Evolutionary conservation across 1,139 yeast species (phyloP).

Genomic region (Geotrichum bryndzae): DNA sequence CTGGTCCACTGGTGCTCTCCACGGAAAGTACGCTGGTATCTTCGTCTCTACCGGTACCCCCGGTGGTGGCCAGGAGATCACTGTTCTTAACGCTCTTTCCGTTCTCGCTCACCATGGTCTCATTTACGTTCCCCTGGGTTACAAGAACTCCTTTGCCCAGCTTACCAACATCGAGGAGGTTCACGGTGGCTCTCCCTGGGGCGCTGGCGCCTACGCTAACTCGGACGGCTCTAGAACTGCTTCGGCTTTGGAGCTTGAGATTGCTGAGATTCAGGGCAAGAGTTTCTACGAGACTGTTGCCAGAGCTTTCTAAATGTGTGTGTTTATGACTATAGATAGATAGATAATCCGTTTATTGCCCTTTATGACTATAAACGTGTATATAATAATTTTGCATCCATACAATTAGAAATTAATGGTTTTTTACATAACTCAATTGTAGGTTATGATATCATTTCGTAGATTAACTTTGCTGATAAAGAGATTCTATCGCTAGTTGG

Average conservation of each 20-base stretch:
- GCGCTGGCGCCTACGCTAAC: slow-evolving; percentile 41
- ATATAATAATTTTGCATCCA: too few species aligned
- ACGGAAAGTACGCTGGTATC: slow-evolving; percentile 65
- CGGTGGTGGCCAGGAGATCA: slow-evolving; percentile 75
- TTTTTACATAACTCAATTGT: too few species aligned
- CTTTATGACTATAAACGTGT: too few species aligned
- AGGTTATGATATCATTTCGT: too few species aligned
- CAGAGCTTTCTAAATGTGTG: slow-evolving; percentile 17
- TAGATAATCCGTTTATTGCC: too few species aligned
- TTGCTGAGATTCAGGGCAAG: slow-evolving; percentile 58
- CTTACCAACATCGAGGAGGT: slow-evolving; percentile 54
- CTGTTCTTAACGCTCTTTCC: slow-evolving; percentile 55
- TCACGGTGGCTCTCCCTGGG: slow-evolving; percentile 66
- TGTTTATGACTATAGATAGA: too few species aligned
- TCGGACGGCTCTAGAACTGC: slow-evolving; percentile 70
- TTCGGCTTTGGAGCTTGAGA: slow-evolving; percentile 49
- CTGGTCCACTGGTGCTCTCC: slow-evolving; percentile 64
- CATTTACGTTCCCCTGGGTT: slow-evolving; percentile 39
- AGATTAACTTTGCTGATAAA: too few species aligned
- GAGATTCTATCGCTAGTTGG: too few species aligned
- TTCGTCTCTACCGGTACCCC: slow-evolving; percentile 70
- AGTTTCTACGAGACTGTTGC: slow-evolving; percentile 39
- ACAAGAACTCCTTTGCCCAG: slow-evolving; percentile 51
- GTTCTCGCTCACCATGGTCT: slow-evolving; percentile 44
- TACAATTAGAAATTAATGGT: too few species aligned